phyloP scores from a whole-genome alignment of 495 filamentous ascomycete genomes.

The Friedmanniomyces endolithicus region DNA sequence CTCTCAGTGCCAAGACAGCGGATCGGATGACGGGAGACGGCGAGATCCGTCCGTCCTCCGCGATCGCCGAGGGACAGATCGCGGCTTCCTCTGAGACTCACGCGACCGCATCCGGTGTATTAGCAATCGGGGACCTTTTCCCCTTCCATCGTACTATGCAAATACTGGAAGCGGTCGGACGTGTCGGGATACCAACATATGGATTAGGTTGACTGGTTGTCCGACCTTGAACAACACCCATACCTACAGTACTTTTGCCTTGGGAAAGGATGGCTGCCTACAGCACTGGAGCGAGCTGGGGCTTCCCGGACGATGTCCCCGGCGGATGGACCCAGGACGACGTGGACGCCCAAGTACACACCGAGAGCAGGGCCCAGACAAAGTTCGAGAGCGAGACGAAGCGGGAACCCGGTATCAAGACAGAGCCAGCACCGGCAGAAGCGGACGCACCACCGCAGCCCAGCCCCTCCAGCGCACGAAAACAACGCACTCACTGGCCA shows the following conservation, averaged over 20 bases:
- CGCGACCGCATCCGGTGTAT: background rate
- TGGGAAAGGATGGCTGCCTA: conserved; percentile 6
- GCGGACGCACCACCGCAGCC: background rate
- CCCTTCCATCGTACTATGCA: background rate
- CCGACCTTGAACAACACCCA: background rate
- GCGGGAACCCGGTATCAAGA: conserved; percentile 18
- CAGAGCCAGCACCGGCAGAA: conserved; percentile 12
- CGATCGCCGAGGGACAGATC: background rate
- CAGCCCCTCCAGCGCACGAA: background rate
- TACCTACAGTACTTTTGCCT: background rate
- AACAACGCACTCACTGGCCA: conserved; percentile 37
- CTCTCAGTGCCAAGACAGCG: background rate
- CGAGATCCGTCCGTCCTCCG: background rate
- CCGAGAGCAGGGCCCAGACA: background rate
- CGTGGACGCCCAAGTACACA: conserved; percentile 6
- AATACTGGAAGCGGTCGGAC: background rate
- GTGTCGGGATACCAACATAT: background rate
- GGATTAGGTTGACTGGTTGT: background rate
- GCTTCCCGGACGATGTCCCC: conserved; percentile 15
- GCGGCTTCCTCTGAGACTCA: background rate
- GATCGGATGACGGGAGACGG: background rate
- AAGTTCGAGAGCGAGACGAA: conserved; percentile 16
- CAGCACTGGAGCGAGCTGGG: conserved; percentile 8
- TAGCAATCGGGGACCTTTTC: background rate
- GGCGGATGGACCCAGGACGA: conserved; percentile 15